Evolutionary conservation across 2,329 filamentous ascomycete species (phyloP).

Genomic region (Colletotrichum filicis): DNA sequence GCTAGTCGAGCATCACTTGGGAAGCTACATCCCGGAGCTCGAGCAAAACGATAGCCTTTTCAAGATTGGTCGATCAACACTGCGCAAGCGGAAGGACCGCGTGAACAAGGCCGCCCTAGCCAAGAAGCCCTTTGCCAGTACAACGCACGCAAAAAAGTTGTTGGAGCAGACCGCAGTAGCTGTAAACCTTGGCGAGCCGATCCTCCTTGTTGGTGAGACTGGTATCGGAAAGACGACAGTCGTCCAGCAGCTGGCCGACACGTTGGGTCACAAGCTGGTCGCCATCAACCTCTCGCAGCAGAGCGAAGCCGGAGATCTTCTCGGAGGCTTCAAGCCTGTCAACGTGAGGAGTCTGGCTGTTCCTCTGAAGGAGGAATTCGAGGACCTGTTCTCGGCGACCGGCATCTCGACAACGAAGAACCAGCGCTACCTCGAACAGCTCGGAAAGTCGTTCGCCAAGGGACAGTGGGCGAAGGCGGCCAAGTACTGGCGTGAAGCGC

Average conservation of each 20-base stretch:
- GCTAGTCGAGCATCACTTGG: constrained; percentile 80
- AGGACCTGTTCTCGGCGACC: constrained; percentile 86
- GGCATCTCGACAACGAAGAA: constrained; percentile 90
- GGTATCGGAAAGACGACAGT: constrained; percentile 98
- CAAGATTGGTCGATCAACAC: constrained; percentile 72
- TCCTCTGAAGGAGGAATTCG: constrained; percentile 93
- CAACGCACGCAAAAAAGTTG: constrained; percentile 83
- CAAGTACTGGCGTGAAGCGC: constrained; percentile 88
- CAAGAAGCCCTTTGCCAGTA: constrained; percentile 84
- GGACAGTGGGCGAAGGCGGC: constrained; percentile 89
- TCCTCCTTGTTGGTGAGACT: constrained; percentile 96
- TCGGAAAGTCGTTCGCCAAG: constrained; percentile 82
- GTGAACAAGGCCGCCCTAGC: constrained; percentile 61
- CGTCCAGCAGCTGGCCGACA: constrained; percentile 89
- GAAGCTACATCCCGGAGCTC: constrained; percentile 77
- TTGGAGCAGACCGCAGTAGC: constrained; percentile 90
- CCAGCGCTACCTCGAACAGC: constrained; percentile 82
- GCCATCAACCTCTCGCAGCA: constrained; percentile 98
- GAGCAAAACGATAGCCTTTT: constrained; percentile 69
- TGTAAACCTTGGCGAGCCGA: constrained; percentile 85
- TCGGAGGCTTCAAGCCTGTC: constrained; percentile 96
- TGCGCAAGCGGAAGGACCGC: constrained; percentile 67
- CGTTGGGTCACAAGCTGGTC: constrained; percentile 86
- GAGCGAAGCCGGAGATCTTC: constrained; percentile 93
- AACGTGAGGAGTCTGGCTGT: constrained; percentile 89